A percentile compares a stretch with the other conserved stretches of the same genome.
phyloP scores from a whole-genome alignment of 1,284 basidiomycete genomes.

The Cerioporus squamosus region DNA sequence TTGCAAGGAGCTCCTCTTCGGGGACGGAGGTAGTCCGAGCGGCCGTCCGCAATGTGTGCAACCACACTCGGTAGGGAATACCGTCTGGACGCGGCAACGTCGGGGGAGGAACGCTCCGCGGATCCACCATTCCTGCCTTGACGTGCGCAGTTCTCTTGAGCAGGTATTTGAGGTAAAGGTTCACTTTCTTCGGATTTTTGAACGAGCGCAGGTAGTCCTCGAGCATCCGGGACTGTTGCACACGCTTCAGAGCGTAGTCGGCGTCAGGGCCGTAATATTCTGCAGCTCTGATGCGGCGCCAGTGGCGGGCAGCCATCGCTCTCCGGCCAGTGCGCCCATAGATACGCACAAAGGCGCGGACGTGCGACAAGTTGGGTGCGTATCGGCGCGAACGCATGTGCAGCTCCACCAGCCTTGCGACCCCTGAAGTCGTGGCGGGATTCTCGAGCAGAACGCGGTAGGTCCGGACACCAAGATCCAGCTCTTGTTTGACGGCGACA shows the following conservation, averaged over 20 bases:
- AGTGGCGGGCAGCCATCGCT: constrained; percentile 4
- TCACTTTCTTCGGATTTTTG: neutral
- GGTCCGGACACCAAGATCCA: constrained; percentile 2
- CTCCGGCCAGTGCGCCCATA: constrained; percentile 1
- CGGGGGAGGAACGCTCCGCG: neutral
- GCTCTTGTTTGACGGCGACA: constrained; percentile 35
- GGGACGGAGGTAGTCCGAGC: constrained; percentile 35
- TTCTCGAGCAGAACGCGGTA: constrained; percentile 11
- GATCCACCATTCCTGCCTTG: neutral
- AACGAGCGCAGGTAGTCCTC: constrained; percentile 13
- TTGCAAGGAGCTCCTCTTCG: constrained; percentile 38
- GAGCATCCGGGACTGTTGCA: neutral
- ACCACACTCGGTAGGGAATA: constrained; percentile 10
- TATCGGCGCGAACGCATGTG: constrained; percentile 10
- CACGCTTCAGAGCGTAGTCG: neutral
- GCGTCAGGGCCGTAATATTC: constrained; percentile 6
- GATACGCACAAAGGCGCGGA: constrained; percentile 13
- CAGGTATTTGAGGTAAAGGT: constrained; percentile 13
- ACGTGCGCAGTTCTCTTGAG: constrained; percentile 13
- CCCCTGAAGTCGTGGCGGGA: neutral
- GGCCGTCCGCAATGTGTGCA: constrained; percentile 36
- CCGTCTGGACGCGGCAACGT: constrained; percentile 37
- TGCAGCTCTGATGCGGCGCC: constrained; percentile 16
- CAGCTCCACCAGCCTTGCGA: constrained; percentile 2
- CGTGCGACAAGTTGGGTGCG: constrained; percentile 12